Evolutionary conservation across 2,329 filamentous ascomycete genomes (phyloP).

Genomic region (Fusarium heterosporum): DNA sequence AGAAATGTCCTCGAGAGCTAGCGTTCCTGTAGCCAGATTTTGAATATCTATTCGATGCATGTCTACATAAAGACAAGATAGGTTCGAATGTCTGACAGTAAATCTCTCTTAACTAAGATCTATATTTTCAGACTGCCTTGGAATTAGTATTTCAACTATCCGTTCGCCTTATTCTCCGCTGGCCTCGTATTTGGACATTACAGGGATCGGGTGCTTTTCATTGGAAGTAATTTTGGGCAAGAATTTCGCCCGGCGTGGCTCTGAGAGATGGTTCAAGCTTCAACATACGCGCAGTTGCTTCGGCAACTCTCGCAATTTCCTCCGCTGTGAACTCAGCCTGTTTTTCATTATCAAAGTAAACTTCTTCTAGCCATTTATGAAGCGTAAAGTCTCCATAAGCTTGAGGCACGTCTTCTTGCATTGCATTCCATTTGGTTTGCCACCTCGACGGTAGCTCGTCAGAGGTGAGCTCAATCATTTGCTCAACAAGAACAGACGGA

Average conservation of each 20-base stretch:
- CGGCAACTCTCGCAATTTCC: conserved; percentile 5
- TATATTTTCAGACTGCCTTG: too few relatives aligned
- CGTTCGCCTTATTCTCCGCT: too few relatives aligned
- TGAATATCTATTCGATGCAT: too few relatives aligned
- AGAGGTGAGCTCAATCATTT: conserved; percentile 32
- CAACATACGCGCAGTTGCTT: conserved; percentile 27
- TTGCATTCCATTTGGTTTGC: conserved; percentile 24
- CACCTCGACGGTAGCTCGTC: conserved; percentile 33
- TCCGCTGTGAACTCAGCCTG: conserved; percentile 8
- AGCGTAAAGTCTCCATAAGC: conserved; percentile 5
- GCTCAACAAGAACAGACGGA: conserved; percentile 13
- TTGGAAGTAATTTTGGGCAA: conserved; percentile 10
- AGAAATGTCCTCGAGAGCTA: too few relatives aligned
- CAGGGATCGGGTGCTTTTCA: too few relatives aligned
- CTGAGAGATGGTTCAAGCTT: conserved; percentile 37
- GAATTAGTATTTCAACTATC: too few relatives aligned
- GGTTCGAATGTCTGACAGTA: too few relatives aligned
- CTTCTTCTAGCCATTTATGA: conserved; percentile 33
- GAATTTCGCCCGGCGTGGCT: conserved; percentile 20
- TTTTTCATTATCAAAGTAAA: conserved; percentile 29
- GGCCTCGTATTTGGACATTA: too few relatives aligned
- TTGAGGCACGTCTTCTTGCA: background rate
- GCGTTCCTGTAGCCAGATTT: too few relatives aligned
- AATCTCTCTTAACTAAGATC: too few relatives aligned
- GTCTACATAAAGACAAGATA: too few relatives aligned